Evolutionary conservation across 78 protist genomes (phyloP).

Genomic region (Paulinella micropora): DNA sequence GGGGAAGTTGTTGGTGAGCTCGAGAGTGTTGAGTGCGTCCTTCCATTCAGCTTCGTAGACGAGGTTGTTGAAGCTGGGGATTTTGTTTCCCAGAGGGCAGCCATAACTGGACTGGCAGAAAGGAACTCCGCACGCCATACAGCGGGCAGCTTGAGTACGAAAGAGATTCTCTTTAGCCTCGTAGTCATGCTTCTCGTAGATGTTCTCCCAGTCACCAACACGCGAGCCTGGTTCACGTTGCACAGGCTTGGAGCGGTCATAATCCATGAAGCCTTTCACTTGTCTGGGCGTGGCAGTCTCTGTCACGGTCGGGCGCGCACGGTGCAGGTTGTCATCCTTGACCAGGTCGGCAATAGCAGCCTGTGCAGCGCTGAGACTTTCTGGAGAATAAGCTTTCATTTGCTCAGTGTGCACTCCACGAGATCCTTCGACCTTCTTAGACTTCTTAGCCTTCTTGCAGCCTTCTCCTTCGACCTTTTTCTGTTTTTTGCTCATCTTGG

Average conservation of each 20-base stretch:
- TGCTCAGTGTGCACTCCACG: too few species aligned
- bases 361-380: too few species aligned
- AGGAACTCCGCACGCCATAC: constrained; percentile 83
- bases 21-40: constrained; percentile 41
- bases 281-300: neutral
- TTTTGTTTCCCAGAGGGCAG: constrained; percentile 66
- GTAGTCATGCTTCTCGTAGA: constrained; percentile 4
- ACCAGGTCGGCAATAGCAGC: neutral
- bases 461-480: too few species aligned
- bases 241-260: constrained; percentile 36
- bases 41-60: constrained; percentile 47
- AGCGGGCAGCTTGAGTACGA: constrained; percentile 48
- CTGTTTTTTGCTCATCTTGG: too few species aligned
- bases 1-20: constrained; percentile 43
- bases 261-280: constrained; percentile 47
- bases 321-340: neutral
- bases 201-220: constrained; percentile 41
- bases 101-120: constrained; percentile 57
- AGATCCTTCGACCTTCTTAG: too few species aligned
- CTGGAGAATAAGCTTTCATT: too few species aligned
- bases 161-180: neutral
- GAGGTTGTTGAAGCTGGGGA: constrained; percentile 64
- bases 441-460: too few species aligned
- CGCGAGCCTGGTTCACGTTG: constrained; percentile 51
- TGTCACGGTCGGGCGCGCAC: too few species aligned